These are phyloP conservation scores for Gentiana macrophylla DNA, from an alignment of 257 asterid species.

Conservation along the genomic window DNA sequence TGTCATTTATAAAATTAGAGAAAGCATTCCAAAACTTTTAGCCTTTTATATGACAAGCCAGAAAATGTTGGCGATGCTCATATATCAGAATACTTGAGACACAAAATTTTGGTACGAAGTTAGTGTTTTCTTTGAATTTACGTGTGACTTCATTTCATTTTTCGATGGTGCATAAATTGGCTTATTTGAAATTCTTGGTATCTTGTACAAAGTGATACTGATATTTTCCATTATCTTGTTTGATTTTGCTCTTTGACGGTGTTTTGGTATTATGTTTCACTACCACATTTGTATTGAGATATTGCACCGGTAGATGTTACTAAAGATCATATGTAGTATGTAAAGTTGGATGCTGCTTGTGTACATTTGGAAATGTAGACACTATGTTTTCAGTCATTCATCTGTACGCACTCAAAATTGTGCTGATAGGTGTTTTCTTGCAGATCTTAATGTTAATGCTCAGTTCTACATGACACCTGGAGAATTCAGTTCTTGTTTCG, in stretches of 20 bases:
- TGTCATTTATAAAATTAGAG: constrained; percentile 26
- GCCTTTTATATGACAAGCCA: constrained; percentile 36
- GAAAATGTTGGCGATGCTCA: constrained; percentile 23
- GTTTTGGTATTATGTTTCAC: too few species aligned
- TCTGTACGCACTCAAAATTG: constrained; percentile 2
- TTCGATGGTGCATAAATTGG: not conserved
- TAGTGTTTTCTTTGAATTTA: not conserved
- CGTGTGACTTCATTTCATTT: not conserved
- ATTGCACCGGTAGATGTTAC: not conserved
- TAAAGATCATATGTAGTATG: not conserved
- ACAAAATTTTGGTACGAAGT: constrained; percentile 65
- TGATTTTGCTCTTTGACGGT: not conserved
- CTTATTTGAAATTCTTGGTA: not conserved
- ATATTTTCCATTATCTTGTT: not conserved
- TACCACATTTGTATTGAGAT: not conserved
- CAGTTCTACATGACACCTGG: constrained; percentile 28
- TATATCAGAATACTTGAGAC: constrained; percentile 52
- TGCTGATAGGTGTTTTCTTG: constrained; percentile 9
- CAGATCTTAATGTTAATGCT: constrained; percentile 80
- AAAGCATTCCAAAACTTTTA: constrained; percentile 45
- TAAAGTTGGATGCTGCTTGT: not conserved
- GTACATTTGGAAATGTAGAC: not conserved
- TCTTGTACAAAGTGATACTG: not conserved
- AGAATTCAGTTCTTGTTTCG: constrained; percentile 28
- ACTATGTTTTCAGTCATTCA: not conserved